A percentile compares a stretch with the other conserved stretches of the same genome.
Conservation (phyloP, 805 yeast species). For the Hanseniaspora vineae region DNA sequence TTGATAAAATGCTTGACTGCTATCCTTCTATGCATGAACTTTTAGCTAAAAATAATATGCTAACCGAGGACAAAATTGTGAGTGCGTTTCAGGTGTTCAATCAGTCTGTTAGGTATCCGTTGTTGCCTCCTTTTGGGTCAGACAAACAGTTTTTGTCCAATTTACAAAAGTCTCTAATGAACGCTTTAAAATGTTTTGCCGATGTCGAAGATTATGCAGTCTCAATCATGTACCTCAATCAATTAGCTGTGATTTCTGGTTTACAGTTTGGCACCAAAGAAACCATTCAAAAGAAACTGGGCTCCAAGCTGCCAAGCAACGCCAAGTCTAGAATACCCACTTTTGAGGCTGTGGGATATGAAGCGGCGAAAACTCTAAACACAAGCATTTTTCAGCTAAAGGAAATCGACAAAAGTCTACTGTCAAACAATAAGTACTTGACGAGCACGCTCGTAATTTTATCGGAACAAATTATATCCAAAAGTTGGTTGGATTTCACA, state of each 20-base stretch:
- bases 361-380: slow-evolving; percentile 30
- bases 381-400: slow-evolving; percentile 22
- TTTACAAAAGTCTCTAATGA: slow-evolving; percentile 48
- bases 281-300: slow-evolving; percentile 42
- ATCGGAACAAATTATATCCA: slow-evolving; percentile 24
- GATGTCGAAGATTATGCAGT: slow-evolving; percentile 23
- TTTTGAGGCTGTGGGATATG: slow-evolving; percentile 45
- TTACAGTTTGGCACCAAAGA: slow-evolving; percentile 52
- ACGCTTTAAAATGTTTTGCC: slow-evolving; percentile 28
- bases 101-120: slow-evolving; percentile 59
- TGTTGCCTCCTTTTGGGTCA: slow-evolving; percentile 41
- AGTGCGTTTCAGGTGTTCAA: slow-evolving; percentile 46
- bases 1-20: slow-evolving; percentile 40
- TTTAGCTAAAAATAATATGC: slow-evolving; percentile 20
- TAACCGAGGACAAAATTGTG: slow-evolving; percentile 27
- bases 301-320: slow-evolving; percentile 23
- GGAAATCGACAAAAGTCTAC: slow-evolving; percentile 22
- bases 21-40: slow-evolving; percentile 37
- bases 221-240: slow-evolving; percentile 36
- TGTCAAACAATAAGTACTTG: slow-evolving; percentile 35
- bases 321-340: slow-evolving; percentile 39
- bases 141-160: slow-evolving; percentile 49
- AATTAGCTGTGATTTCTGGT: slow-evolving; percentile 37
- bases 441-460: slow-evolving; percentile 28
- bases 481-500: slow-evolving; percentile 22